These are phyloP conservation scores for Carex scoparia DNA, from an alignment of 176 grass and related monocot genomes.

Conservation along the genomic window DNA sequence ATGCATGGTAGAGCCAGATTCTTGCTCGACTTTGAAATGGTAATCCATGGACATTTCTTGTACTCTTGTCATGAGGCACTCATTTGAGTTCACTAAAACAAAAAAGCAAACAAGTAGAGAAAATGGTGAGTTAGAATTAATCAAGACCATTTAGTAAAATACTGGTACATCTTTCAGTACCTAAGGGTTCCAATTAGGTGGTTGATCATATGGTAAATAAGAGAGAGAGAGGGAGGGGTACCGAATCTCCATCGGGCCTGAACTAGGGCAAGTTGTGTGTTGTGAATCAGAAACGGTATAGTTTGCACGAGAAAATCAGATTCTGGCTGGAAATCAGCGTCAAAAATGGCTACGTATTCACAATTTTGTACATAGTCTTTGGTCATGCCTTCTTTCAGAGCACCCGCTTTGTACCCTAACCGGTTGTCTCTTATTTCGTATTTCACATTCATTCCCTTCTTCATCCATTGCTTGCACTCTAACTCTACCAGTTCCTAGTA, in stretches of 20 bases:
- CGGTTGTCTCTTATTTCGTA: slow-evolving; percentile 91
- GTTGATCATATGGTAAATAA: not conserved
- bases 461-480: slow-evolving; percentile 87
- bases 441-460: slow-evolving; percentile 83
- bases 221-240: not conserved
- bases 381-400: slow-evolving; percentile 74
- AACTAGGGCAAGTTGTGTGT: slow-evolving; percentile 65
- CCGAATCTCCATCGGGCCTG: slow-evolving; percentile 81
- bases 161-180: not conserved
- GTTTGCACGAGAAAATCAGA: slow-evolving; percentile 67
- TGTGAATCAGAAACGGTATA: slow-evolving; percentile 75
- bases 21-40: slow-evolving; percentile 39
- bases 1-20: slow-evolving; percentile 33
- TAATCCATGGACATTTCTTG: slow-evolving; percentile 38
- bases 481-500: slow-evolving; percentile 61
- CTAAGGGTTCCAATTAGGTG: not conserved
- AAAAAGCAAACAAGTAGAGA: not conserved
- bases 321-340: slow-evolving; percentile 92
- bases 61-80: slow-evolving; percentile 37
- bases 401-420: slow-evolving; percentile 79
- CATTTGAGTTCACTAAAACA: slow-evolving; percentile 32
- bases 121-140: not conserved
- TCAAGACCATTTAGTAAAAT: not conserved
- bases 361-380: slow-evolving; percentile 71
- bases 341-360: slow-evolving; percentile 84